These are phyloP conservation scores for rapeseed (Brassica napus) DNA, from an alignment of 345 rosid genomes.

Conservation along the genomic window Da-Ae NC_063441.1:14903001-14903500, in stretches of 20 bases:
- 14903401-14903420: too few species aligned
- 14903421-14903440: too few species aligned
- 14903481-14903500: too few species aligned
- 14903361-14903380: too few species aligned
- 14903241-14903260: neutral
- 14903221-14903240: neutral
- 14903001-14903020: neutral
- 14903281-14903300: neutral
- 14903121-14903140: neutral
- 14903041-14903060: neutral
- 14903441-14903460: too few species aligned
- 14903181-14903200: neutral
- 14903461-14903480: too few species aligned
- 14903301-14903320: neutral
- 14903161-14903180: neutral
- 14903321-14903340: neutral
- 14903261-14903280: neutral
- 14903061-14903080: neutral
- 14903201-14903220: neutral
- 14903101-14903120: neutral
- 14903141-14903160: neutral
- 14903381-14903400: too few species aligned
- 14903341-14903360: neutral
- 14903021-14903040: neutral
- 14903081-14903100: too few species aligned